Conservation (phyloP, 129 eudicot species). For the Ambrosia trifida region DNA sequence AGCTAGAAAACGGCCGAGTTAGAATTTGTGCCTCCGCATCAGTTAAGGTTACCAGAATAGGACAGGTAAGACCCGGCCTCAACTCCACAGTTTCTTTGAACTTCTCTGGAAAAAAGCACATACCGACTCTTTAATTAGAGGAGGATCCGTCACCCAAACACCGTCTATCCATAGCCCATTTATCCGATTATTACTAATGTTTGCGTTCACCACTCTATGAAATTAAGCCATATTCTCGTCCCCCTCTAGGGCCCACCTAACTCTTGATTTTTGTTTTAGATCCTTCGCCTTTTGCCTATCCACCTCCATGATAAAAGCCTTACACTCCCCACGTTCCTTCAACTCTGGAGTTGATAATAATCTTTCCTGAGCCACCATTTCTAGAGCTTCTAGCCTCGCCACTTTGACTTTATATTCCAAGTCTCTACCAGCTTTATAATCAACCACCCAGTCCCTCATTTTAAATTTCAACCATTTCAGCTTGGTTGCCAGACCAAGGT, state of each 20-base stretch:
- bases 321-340: neutral
- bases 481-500: neutral
- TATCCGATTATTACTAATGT: neutral
- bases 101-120: no score
- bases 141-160: neutral
- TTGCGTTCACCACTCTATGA: neutral
- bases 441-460: neutral
- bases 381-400: neutral
- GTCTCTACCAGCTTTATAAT: neutral
- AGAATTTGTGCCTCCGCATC: neutral
- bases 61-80: neutral
- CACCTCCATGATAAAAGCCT: no score
- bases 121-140: neutral
- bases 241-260: neutral
- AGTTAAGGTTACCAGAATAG: neutral
- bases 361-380: neutral
- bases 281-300: no score
- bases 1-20: neutral
- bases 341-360: neutral
- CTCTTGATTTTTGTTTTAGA: neutral
- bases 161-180: neutral
- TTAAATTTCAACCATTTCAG: neutral
- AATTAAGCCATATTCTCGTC: neutral
- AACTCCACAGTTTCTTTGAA: neutral
- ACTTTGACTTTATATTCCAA: no score